Evolutionary conservation across 176 grass and related monocot genomes (phyloP), one percentile per base, ranked within the genome.

Genomic region (Oryza glaberrima): DNA sequence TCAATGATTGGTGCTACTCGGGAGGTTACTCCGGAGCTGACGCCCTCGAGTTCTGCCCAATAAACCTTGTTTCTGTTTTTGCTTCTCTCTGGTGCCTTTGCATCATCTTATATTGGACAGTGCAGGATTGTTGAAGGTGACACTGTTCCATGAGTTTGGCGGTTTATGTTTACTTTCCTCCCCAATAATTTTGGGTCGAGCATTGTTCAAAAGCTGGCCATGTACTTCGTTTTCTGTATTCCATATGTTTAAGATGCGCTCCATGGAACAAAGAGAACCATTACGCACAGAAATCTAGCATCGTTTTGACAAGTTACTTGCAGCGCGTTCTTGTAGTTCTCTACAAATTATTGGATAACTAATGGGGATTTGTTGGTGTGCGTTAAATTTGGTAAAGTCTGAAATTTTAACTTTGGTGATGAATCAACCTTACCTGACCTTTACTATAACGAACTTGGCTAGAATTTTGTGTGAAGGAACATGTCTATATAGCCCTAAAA

Each of bases 111-210:
- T 51, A 48, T 58, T 67, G 67, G 79, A 84, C 80, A 76, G 75
- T 77, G 56, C 73, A 72, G 86, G 74, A 88, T 75, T 30, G 76
- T 77, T 89, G 76, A 82, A 63, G 7, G 41, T 76, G 70, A 65
- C 80, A 84, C 81, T 89, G 61, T 86, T 76, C 76, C 65, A 82
- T 76, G 86, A 84, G 82, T 88, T 49, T 67, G 77, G 78, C 45
- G n/a, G 72, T 83, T 87, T 87, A 84, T 73, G 72, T 80, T 92
- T 86, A 68, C 75, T 76, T 84, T 78, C 63, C 81, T 85, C 80
- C 82, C 86, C 85, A 95, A 93, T 95, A 93, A 98, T 90, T 81
- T 90, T 90, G 83, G 77, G 89, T 90, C 83, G 80, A 91, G 84
- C 85, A 76, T 88, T 88, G 72, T 77, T 86, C 78, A 78, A 85